Evolutionary conservation across 345 rosid species (phyloP).

Genomic region (Chamaenerion angustifolium): DNA sequence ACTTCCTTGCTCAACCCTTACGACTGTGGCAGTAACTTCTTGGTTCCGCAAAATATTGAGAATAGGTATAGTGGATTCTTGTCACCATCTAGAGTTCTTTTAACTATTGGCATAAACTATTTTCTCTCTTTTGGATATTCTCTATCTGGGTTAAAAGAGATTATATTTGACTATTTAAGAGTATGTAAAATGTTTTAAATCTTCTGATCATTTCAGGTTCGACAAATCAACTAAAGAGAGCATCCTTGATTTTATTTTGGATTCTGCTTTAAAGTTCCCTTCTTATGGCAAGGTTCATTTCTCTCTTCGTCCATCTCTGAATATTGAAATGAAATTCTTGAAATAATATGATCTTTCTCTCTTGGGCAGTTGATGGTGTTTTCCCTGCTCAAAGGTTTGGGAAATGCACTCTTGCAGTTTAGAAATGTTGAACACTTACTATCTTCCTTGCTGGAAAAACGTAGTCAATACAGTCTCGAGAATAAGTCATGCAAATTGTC

Average conservation of each 20-base stretch:
- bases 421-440: constrained; percentile 44
- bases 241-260: constrained; percentile 44
- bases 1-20: constrained; percentile 55
- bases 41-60: constrained; percentile 54
- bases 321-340: background rate
- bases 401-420: constrained; percentile 32
- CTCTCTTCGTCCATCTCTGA: background rate
- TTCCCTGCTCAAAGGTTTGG: constrained; percentile 67
- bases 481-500: constrained; percentile 38
- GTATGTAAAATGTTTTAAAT: background rate
- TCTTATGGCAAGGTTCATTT: constrained; percentile 57
- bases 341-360: constrained; percentile 2
- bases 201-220: constrained; percentile 36
- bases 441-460: constrained; percentile 50
- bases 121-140: too few species aligned
- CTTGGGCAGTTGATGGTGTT: constrained; percentile 57
- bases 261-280: constrained; percentile 42
- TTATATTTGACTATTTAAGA: too few species aligned
- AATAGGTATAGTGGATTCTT: constrained; percentile 33
- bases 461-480: constrained; percentile 28
- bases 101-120: background rate
- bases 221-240: constrained; percentile 50
- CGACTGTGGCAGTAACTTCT: constrained; percentile 23
- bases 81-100: background rate
- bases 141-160: too few species aligned